Conservation (phyloP, 352 stramenopile species). For the Phytophthora constricta region DNA sequence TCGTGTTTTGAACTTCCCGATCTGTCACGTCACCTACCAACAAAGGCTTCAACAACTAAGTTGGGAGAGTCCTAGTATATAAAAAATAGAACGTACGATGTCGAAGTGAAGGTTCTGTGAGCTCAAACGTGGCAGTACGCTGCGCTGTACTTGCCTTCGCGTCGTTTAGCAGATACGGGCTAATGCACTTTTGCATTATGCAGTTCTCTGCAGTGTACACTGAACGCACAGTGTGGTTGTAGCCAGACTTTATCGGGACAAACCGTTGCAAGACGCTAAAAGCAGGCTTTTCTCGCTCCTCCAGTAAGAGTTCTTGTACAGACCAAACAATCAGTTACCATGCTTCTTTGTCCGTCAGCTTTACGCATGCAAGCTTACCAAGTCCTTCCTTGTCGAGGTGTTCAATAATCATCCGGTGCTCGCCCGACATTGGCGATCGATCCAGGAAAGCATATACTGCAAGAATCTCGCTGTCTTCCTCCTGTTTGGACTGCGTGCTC, state of each 20-base stretch:
- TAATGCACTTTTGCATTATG: conserved; percentile 69
- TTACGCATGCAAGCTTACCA: conserved; percentile 24
- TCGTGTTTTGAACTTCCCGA: conserved; percentile 47
- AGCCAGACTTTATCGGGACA: conserved; percentile 69
- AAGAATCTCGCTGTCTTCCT: conserved; percentile 51
- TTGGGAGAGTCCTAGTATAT: neutral
- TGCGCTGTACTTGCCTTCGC: conserved; percentile 38
- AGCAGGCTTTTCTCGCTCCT: conserved; percentile 56
- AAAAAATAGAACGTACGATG: conserved; percentile 37
- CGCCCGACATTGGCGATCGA: conserved; percentile 39
- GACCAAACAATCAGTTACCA: conserved; percentile 8
- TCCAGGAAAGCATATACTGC: conserved; percentile 64
- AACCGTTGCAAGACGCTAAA: conserved; percentile 73
- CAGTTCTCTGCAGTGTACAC: conserved; percentile 72
- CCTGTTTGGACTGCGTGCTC: conserved; percentile 15
- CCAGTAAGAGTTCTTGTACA: conserved; percentile 40
- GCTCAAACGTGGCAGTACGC: conserved; percentile 72
- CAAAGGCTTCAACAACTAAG: neutral
- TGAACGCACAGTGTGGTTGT: conserved; percentile 72
- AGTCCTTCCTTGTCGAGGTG: conserved; percentile 56
- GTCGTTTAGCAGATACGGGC: conserved; percentile 55
- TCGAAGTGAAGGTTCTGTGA: conserved; percentile 46
- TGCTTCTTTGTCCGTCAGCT: neutral
- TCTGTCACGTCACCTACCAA: conserved; percentile 56
- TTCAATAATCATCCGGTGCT: conserved; percentile 60